A percentile compares a stretch with the other conserved stretches of the same genome.
These are phyloP conservation scores for Ustilago esculenta DNA, from an alignment of 1,284 basidiomycete genomes.

Conservation along the genomic window DNA sequence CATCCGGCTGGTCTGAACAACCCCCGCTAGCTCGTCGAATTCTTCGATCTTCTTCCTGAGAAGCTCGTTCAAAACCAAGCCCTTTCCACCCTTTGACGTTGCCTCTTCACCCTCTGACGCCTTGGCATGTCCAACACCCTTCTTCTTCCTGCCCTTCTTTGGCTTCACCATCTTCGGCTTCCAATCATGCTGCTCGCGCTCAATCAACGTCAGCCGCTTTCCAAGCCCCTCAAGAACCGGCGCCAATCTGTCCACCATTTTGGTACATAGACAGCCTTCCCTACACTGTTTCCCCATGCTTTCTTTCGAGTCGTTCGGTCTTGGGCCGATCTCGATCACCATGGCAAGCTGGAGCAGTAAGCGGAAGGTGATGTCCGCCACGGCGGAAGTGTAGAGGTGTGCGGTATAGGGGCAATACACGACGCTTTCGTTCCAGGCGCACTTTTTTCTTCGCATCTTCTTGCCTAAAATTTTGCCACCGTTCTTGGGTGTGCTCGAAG, in stretches of 20 bases:
- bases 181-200: slow-evolving; percentile 18
- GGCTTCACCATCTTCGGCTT: slow-evolving; percentile 5
- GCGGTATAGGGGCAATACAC: slow-evolving; percentile 3
- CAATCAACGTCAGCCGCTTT: slow-evolving; percentile 7
- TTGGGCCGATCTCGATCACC: not conserved
- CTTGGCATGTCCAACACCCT: not conserved
- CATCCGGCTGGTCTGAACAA: too few species aligned
- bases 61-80: not conserved
- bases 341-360: not conserved
- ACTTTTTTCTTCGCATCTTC: too few species aligned
- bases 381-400: slow-evolving; percentile 5
- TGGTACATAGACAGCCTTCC: not conserved
- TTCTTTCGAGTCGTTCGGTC: not conserved
- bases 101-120: not conserved
- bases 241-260: not conserved
- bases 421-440: slow-evolving; percentile 13
- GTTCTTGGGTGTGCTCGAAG: not conserved
- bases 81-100: not conserved
- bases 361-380: slow-evolving; percentile 10
- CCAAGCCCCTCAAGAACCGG: not conserved
- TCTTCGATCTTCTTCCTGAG: not conserved
- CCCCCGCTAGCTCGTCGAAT: not conserved
- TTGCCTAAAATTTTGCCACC: too few species aligned
- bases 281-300: not conserved
- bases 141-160: slow-evolving; percentile 9